A percentile compares a stretch with the other conserved stretches of the same genome.
phyloP scores from a whole-genome alignment of 345 rosid species.

The Tarenaya hassleriana region DNA sequence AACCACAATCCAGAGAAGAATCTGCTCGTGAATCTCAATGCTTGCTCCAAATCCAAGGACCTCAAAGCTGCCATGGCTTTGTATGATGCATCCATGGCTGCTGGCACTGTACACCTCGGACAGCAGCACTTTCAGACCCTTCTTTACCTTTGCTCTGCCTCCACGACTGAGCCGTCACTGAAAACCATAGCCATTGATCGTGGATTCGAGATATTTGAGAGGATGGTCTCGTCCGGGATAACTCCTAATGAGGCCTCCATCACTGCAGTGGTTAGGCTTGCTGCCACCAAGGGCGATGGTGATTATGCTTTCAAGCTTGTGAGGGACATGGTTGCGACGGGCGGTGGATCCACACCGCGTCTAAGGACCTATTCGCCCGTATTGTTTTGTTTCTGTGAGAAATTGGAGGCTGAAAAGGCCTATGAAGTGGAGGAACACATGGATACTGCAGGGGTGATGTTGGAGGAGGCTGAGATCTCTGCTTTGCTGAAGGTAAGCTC shows the following conservation, averaged over 20 bases:
- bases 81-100: constrained; percentile 53
- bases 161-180: constrained; percentile 20
- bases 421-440: constrained; percentile 78
- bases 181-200: constrained; percentile 25
- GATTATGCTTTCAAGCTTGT: constrained; percentile 63
- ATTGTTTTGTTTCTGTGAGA: constrained; percentile 62
- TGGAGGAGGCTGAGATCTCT: constrained; percentile 62
- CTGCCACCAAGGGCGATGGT: constrained; percentile 71
- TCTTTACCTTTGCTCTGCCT: constrained; percentile 59
- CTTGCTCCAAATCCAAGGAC: constrained; percentile 55
- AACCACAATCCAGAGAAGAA: constrained; percentile 43
- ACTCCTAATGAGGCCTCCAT: constrained; percentile 64
- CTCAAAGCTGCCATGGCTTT: constrained; percentile 59
- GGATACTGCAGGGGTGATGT: constrained; percentile 38
- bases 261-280: constrained; percentile 58
- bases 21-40: constrained; percentile 53
- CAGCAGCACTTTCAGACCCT: constrained; percentile 60
- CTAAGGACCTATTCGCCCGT: constrained; percentile 74
- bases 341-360: constrained; percentile 41
- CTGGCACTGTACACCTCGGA: constrained; percentile 38
- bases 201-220: constrained; percentile 58
- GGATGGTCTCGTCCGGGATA: constrained; percentile 43
- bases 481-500: constrained; percentile 68
- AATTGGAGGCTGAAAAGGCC: constrained; percentile 57
- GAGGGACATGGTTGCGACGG: constrained; percentile 40